Conservation (phyloP, 108 stramenopile genomes). For the Nitzschia sp. region DNA sequence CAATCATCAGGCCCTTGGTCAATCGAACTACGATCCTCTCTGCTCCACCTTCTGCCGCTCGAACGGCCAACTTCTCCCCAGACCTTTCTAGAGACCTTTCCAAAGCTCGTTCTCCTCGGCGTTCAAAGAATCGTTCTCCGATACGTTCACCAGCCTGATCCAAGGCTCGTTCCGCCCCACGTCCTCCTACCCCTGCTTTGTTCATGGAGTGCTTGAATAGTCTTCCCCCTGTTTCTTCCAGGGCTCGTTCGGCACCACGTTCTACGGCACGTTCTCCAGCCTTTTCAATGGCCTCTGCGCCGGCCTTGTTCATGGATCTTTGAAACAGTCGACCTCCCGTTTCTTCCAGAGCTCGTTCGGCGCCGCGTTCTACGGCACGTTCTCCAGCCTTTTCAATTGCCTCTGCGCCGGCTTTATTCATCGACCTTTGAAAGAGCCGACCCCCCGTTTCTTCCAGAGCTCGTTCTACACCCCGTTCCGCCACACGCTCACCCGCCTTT, state of each 20-base stretch:
- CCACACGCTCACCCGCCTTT: neutral
- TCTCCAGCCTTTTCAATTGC: neutral
- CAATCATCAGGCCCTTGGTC: conserved; percentile 2
- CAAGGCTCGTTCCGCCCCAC: neutral
- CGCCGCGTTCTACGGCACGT: conserved; percentile 5
- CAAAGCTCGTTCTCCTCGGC: neutral
- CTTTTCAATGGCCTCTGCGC: neutral
- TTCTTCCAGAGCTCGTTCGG: conserved; percentile 8
- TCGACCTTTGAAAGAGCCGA: too few species aligned
- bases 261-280: conserved; percentile 1
- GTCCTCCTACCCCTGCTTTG: neutral
- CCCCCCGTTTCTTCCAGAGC: neutral
- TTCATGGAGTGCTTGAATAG: neutral
- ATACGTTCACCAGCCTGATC: neutral
- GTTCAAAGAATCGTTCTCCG: neutral
- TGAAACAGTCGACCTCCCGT: conserved; percentile 6
- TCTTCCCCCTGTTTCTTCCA: conserved; percentile 1
- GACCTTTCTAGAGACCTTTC: neutral
- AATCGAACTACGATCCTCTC: neutral
- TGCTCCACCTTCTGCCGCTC: neutral
- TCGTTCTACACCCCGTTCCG: neutral
- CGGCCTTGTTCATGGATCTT: neutral
- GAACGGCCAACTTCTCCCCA: conserved; percentile 2
- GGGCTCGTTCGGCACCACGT: conserved; percentile 12
- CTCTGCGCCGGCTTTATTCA: too few species aligned